Evolutionary conservation across 2,329 filamentous ascomycete genomes (phyloP).

Genomic region (Diaporthe sp.): DNA sequence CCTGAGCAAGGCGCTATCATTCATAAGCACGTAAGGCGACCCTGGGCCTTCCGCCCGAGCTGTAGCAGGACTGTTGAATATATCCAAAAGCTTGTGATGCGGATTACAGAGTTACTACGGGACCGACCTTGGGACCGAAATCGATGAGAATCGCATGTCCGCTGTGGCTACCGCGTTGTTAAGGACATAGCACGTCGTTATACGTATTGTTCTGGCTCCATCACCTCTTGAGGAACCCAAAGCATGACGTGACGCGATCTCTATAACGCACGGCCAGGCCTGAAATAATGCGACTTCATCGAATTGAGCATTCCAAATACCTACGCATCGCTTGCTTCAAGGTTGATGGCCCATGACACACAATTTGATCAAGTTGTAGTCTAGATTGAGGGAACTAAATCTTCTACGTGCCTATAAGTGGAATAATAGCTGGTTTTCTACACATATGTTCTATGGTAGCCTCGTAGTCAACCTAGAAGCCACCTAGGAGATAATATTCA

Average conservation of each 20-base stretch:
- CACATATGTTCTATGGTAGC: too few relatives aligned
- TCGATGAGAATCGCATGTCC: not conserved
- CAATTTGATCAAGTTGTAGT: too few relatives aligned
- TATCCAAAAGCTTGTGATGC: not conserved
- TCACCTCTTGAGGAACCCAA: not conserved
- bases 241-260: not conserved
- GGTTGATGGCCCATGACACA: too few relatives aligned
- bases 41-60: not conserved
- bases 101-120: not conserved
- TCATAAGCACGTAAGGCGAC: not conserved
- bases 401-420: too few relatives aligned
- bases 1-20: not conserved
- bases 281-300: not conserved
- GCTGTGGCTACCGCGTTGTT: not conserved
- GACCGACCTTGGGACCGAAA: not conserved
- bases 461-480: too few relatives aligned
- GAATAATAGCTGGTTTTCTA: too few relatives aligned
- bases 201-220: not conserved
- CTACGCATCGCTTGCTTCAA: too few relatives aligned
- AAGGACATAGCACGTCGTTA: not conserved
- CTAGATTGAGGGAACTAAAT: too few relatives aligned
- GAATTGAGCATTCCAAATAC: too few relatives aligned
- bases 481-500: too few relatives aligned
- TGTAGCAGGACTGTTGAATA: not conserved
- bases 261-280: not conserved